Conservation (phyloP, 2,329 filamentous ascomycete species). For the Trichoderma sp. region DNA sequence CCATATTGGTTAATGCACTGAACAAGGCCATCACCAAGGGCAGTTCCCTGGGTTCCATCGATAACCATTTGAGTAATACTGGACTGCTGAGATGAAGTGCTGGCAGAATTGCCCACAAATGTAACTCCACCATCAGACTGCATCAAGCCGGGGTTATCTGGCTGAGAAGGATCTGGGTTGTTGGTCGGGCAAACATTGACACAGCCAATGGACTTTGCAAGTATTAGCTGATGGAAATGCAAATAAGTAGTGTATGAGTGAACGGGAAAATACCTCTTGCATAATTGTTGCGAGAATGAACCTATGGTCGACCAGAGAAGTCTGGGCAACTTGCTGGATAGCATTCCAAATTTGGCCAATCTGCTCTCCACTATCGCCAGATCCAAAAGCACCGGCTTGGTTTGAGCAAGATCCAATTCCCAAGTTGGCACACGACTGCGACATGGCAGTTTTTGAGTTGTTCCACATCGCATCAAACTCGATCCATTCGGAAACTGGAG, state of each 20-base stretch:
- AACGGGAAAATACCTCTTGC: neutral
- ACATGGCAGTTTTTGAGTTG: slow-evolving; percentile 17
- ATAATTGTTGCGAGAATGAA: slow-evolving; percentile 22
- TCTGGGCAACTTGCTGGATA: slow-evolving; percentile 17
- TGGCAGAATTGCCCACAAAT: slow-evolving; percentile 42
- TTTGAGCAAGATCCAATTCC: slow-evolving; percentile 16
- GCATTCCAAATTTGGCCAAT: slow-evolving; percentile 15
- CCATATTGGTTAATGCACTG: slow-evolving; percentile 24
- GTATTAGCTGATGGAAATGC: neutral
- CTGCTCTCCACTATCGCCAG: slow-evolving; percentile 18
- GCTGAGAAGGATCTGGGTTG: slow-evolving; percentile 36
- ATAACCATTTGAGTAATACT: slow-evolving; percentile 40
- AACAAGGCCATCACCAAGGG: slow-evolving; percentile 47
- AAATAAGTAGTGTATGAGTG: neutral
- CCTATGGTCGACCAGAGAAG: slow-evolving; percentile 16
- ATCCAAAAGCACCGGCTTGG: slow-evolving; percentile 5
- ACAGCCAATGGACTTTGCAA: slow-evolving; percentile 47
- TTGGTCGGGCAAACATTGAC: slow-evolving; percentile 47
- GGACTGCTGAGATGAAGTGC: slow-evolving; percentile 32
- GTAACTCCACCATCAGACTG: slow-evolving; percentile 42
- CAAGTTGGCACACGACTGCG: slow-evolving; percentile 7
- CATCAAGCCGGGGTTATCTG: slow-evolving; percentile 48
- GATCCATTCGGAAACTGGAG: slow-evolving; percentile 11
- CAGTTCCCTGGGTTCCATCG: slow-evolving; percentile 50
- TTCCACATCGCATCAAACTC: slow-evolving; percentile 23